Evolutionary conservation across 2,329 filamentous ascomycete species (phyloP).

Genomic region (Torrubiella hemipterigena): DNA sequence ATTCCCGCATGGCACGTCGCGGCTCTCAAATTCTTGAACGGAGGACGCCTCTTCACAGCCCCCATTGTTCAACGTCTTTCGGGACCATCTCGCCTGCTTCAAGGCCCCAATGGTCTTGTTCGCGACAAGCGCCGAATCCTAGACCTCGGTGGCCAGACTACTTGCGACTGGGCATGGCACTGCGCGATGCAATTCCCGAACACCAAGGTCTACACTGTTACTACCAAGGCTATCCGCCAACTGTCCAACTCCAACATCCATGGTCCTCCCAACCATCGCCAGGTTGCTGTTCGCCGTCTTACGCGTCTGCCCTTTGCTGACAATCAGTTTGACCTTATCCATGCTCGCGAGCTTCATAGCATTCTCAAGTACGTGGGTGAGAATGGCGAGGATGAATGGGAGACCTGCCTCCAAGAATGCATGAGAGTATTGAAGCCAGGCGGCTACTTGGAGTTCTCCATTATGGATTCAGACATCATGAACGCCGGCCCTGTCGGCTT

Average conservation of each 20-base stretch:
- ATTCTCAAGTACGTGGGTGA: conserved; percentile 64
- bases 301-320: conserved; percentile 76
- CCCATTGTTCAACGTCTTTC: conserved; percentile 52
- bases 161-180: conserved; percentile 94
- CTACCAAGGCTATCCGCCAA: conserved; percentile 59
- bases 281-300: conserved; percentile 64
- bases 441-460: conserved; percentile 80
- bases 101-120: conserved; percentile 28
- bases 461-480: conserved; percentile 84
- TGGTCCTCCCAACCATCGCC: conserved; percentile 78
- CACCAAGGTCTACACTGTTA: conserved; percentile 78
- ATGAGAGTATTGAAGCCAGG: conserved; percentile 86
- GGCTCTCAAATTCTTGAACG: conserved; percentile 48
- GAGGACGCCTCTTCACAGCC: conserved; percentile 50
- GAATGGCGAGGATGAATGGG: conserved; percentile 73
- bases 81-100: conserved; percentile 40
- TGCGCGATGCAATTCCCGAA: conserved; percentile 77
- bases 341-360: conserved; percentile 74
- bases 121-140: conserved; percentile 56
- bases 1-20: conserved; percentile 50
- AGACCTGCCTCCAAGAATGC: conserved; percentile 73
- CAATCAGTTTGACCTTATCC: conserved; percentile 83
- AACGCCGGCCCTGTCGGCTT: conserved; percentile 70
- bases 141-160: conserved; percentile 73
- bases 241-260: conserved; percentile 63